Base-by-base conservation (phyloP, 2,329 filamentous ascomycete genomes). In the Paecilomyces sp. region DNA sequence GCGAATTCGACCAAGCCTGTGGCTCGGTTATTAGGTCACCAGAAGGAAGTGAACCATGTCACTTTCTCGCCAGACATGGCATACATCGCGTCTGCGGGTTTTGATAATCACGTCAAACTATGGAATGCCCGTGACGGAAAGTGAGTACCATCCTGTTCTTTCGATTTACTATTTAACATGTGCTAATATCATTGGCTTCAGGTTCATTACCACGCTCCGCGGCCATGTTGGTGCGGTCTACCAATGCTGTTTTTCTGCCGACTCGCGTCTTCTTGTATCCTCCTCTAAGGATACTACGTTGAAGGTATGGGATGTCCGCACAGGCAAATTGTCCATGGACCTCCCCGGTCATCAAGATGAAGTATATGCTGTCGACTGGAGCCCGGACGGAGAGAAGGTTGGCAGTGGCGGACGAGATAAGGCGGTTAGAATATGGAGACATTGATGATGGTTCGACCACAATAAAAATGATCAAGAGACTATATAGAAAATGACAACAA, bases 21-120 rank as follows among this genome's bases (percentile, higher is more conserved):
- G 3, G 89, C 90, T n/a, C 83, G 92, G 34, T 84, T 97, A 77
- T 77, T 91, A n/a, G 94, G 94, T 1, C 94, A 99, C 70, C 91
- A 97, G 73, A 97, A 97, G 77, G 90, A 93, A 71, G 92, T 97
- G 66, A 97, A 97, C 74, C 90, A 97, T 71, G 92, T 97, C 55
- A 89, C 88, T 0, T 97, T 97, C 76, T 96, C 91, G 0, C 92
- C 93, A 0, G 92, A 97, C 70, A 93, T 92, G 34, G 82, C 85
- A 8, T 83, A 93, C 60, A 92, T 99, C 67, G 94, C 94, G 8
- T 95, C 90, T 41, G 88, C 90, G 8, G 88, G 88, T 3, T 99
- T 93, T 79, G 94, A 99, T 74, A 99, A 97, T 72, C 90, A 93
- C 68, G 91, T 93, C 67, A 96, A 96, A 77, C 77, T 97, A 28